phyloP scores from a whole-genome alignment of 2,329 filamentous ascomycete species.

The Hypocreales sp. region DNA sequence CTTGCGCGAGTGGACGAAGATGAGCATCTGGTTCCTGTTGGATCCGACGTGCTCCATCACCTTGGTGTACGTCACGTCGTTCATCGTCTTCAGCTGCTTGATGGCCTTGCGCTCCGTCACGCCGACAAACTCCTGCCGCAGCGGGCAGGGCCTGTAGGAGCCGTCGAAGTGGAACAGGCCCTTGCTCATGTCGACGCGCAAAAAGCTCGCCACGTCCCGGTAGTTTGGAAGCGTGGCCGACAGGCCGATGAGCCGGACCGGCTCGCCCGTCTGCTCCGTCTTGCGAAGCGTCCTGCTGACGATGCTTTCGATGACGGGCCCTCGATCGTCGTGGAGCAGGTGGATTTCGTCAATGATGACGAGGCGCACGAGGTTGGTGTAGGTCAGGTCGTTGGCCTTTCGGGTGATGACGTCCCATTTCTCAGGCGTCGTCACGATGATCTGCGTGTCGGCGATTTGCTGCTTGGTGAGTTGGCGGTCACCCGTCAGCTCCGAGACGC shows the following conservation, averaged over 20 bases:
- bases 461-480: slow-evolving; percentile 97
- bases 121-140: slow-evolving; percentile 94
- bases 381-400: slow-evolving; percentile 92
- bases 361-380: slow-evolving; percentile 90
- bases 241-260: slow-evolving; percentile 79
- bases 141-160: slow-evolving; percentile 80
- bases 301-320: slow-evolving; percentile 91
- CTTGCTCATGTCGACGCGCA: slow-evolving; percentile 73
- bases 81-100: slow-evolving; percentile 98
- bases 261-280: slow-evolving; percentile 86
- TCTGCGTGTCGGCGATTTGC: slow-evolving; percentile 92
- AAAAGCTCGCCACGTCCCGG: slow-evolving; percentile 85
- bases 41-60: slow-evolving; percentile 91
- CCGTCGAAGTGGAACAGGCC: slow-evolving; percentile 95
- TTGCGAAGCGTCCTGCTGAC: slow-evolving; percentile 87
- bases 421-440: slow-evolving; percentile 96
- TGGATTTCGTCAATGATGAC: slow-evolving; percentile 98
- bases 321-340: slow-evolving; percentile 90
- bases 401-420: slow-evolving; percentile 99
- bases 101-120: slow-evolving; percentile 97
- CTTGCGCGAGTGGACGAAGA: slow-evolving; percentile 96
- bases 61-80: slow-evolving; percentile 96
- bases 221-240: slow-evolving; percentile 96
- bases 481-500: slow-evolving; percentile 88
- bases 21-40: slow-evolving; percentile 93